A percentile compares a stretch with the other conserved stretches of the same genome.
Evolutionary conservation across 2,329 filamentous ascomycete species (phyloP).

Genomic region (Whalleya microplaca): DNA sequence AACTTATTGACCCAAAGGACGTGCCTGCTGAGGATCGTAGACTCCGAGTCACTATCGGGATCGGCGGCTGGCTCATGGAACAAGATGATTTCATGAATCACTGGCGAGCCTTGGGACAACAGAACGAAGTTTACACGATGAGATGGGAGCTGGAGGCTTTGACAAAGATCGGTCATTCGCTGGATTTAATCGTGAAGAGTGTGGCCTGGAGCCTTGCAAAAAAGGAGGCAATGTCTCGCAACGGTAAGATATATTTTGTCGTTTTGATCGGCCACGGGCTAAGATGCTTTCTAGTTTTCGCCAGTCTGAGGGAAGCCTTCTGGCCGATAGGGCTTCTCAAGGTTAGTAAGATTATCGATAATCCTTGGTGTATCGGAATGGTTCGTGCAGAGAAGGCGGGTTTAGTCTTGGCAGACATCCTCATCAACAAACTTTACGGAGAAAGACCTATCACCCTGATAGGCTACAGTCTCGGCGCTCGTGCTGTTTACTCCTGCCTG

Average conservation of each 20-base stretch:
- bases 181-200: conserved; percentile 77
- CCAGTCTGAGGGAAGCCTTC: conserved; percentile 58
- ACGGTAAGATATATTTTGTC: conserved; percentile 45
- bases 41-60: conserved; percentile 79
- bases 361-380: conserved; percentile 78
- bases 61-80: conserved; percentile 79
- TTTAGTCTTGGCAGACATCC: conserved; percentile 74
- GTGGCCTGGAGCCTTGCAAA: conserved; percentile 77
- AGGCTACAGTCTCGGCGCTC: conserved; percentile 80
- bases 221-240: conserved; percentile 50
- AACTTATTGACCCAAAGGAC: conserved; percentile 53
- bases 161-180: conserved; percentile 74
- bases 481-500: conserved; percentile 82
- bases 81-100: conserved; percentile 73
- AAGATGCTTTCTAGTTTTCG: conserved; percentile 49
- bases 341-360: conserved; percentile 76
- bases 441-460: conserved; percentile 80
- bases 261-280: conserved; percentile 11
- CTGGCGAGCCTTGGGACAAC: conserved; percentile 75
- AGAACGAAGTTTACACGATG: conserved; percentile 80
- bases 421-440: conserved; percentile 81
- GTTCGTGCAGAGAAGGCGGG: conserved; percentile 74
- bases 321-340: conserved; percentile 69
- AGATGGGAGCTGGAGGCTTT: conserved; percentile 82
- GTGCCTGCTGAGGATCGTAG: conserved; percentile 63